Base-by-base conservation (phyloP, 2,329 filamentous ascomycete genomes). In the Clonostachys rhizophaga region DNA sequence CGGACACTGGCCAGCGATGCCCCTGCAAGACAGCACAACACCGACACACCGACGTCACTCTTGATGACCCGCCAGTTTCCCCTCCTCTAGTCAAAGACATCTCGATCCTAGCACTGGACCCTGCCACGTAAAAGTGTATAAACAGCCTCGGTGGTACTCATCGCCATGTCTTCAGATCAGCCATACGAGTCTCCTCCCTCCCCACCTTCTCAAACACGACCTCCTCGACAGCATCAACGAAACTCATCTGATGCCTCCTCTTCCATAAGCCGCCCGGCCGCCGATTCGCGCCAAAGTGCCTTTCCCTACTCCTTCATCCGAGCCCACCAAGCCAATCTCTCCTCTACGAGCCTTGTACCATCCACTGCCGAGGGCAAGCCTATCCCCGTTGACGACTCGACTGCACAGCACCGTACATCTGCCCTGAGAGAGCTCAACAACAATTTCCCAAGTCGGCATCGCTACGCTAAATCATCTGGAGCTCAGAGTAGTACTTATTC, bases 341-440 rank as follows among this genome's bases (percentile, higher is more conserved):
- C 77, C 12, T 77, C 76, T 14, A 75, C 76, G 4, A 79, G 74
- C 34, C 66, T 81, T 4, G 70, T 75, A 35, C 66, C 75, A 24
- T 79, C 74, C 24, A 78, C 72, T n/a, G 78, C 78, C 42, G 71
- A 79, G 55, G 78, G 77, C 17, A 75, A 65, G 49, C 74, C 78
- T 45, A 78, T 79, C 42, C 76, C 76, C 8, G 66, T 84, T 45
- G 76, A 82, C 62, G 71, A 78, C 62, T 71, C 69, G 50, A 80
- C 75, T 5, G 71, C 75, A 45, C 71, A 78, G 42, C 68, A 79
- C 56, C 74, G 78, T 51, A 83, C 79, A n/a, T 77, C 76, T 16
- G 78, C 80, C 42, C 66, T 84, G 45, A 76, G 79, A 47, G 76
- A 82, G 59, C 68, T 84, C 50, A 84, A 79, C 62, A 73, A 66